Evolutionary conservation across 768 basidiomycete genomes (phyloP).

Genomic region (Termitomyces sp.): DNA sequence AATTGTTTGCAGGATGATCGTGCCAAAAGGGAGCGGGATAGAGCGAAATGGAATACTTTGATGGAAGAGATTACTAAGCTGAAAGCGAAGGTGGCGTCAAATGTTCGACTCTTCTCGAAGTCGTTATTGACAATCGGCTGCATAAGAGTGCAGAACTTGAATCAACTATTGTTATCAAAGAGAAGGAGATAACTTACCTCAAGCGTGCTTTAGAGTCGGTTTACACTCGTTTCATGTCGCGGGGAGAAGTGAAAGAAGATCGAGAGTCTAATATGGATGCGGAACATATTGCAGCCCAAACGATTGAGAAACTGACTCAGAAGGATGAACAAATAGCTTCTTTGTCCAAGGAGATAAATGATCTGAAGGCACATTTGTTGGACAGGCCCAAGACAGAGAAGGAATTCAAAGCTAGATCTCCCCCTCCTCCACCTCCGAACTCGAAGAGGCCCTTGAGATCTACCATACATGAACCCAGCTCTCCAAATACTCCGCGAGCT

Average conservation of each 20-base stretch:
- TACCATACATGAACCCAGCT: background rate
- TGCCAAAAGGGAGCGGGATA: slow-evolving; percentile 72
- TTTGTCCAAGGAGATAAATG: slow-evolving; percentile 46
- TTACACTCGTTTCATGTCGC: slow-evolving; percentile 68
- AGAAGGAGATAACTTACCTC: slow-evolving; percentile 73
- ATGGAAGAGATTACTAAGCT: slow-evolving; percentile 72
- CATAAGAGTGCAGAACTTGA: slow-evolving; percentile 57
- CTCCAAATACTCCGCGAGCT: slow-evolving; percentile 10
- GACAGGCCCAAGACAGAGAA: slow-evolving; percentile 60
- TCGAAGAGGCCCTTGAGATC: slow-evolving; percentile 31
- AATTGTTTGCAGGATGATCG: slow-evolving; percentile 54
- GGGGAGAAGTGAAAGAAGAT: slow-evolving; percentile 45
- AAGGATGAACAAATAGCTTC: slow-evolving; percentile 63
- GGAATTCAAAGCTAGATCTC: slow-evolving; percentile 64
- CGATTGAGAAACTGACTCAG: slow-evolving; percentile 63
- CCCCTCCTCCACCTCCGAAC: slow-evolving; percentile 63
- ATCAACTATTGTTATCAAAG: slow-evolving; percentile 41
- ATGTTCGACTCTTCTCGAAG: background rate
- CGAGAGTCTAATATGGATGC: slow-evolving; percentile 57
- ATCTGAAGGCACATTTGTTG: slow-evolving; percentile 47
- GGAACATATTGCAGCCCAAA: slow-evolving; percentile 62
- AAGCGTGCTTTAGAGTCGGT: slow-evolving; percentile 88
- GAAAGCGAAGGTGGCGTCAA: slow-evolving; percentile 50
- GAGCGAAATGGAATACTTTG: slow-evolving; percentile 65
- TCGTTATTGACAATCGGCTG: background rate